phyloP scores from a whole-genome alignment of 2,329 filamentous ascomycete genomes.

The Colletotrichum musicola region DNA sequence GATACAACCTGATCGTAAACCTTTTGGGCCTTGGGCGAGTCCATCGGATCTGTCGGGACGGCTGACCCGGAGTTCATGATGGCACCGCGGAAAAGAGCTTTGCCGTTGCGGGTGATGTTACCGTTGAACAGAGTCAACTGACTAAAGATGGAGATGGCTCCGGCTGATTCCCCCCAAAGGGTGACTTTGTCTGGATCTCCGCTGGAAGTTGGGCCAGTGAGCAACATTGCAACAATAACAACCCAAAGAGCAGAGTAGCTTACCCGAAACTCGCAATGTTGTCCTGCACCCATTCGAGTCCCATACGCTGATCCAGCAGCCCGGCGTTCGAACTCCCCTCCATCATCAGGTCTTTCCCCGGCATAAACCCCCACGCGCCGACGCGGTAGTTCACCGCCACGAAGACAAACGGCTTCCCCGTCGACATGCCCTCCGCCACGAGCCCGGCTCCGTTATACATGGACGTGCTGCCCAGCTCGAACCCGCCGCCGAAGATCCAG shows the following conservation, averaged over 20 bases:
- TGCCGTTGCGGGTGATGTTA: slow-evolving; percentile 63
- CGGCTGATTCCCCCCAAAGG: slow-evolving; percentile 73
- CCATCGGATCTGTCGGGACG: slow-evolving; percentile 64
- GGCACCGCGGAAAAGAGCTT: slow-evolving; percentile 71
- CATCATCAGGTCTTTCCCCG: slow-evolving; percentile 53
- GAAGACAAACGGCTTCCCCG: slow-evolving; percentile 51
- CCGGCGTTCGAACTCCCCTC: slow-evolving; percentile 58
- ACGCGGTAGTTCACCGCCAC: slow-evolving; percentile 48
- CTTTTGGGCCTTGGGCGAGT: slow-evolving; percentile 66
- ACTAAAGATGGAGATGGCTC: slow-evolving; percentile 71
- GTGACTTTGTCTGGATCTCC: slow-evolving; percentile 75
- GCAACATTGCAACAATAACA: neutral
- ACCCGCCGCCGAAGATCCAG: slow-evolving; percentile 36
- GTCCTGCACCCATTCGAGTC: slow-evolving; percentile 51
- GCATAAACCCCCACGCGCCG: slow-evolving; percentile 48
- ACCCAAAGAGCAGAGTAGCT: neutral
- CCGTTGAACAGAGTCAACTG: slow-evolving; percentile 73
- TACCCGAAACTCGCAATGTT: slow-evolving; percentile 52
- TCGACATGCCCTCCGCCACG: slow-evolving; percentile 43
- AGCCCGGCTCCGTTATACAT: slow-evolving; percentile 41
- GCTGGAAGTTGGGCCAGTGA: slow-evolving; percentile 44
- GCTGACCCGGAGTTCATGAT: slow-evolving; percentile 74
- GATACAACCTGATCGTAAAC: slow-evolving; percentile 65
- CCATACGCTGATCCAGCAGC: slow-evolving; percentile 50
- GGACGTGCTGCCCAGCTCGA: slow-evolving; percentile 28